Base-by-base conservation (phyloP, 306 rosid genomes). In the Sophora flavescens region DNA sequence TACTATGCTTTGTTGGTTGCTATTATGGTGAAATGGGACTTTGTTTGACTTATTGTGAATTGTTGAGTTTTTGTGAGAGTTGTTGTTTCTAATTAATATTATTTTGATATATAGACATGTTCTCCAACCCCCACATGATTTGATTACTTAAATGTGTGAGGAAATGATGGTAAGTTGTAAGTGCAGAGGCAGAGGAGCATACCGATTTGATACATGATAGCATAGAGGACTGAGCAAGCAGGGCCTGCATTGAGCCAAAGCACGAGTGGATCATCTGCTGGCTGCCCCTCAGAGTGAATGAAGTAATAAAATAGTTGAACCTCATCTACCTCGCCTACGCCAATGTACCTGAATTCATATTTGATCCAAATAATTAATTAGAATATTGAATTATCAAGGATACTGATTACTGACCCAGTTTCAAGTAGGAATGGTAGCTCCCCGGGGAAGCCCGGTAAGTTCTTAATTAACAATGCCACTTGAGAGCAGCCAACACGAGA, bases 261-360 rank as follows among this genome's bases (percentile, higher is more conserved):
- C 62, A 82, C 6, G 18, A 86, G 72, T 56, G 89, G 85, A 59
- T 82, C 83, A 26, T 56, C 22, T 38, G 44, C 32, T 1, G 89
- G 85, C 9, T 7, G 50, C 30, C 17, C 30, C 68, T 80, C 82
- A 0, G 89, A 83, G 52, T 83, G 68, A 0, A 83, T 5, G 67
- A 86, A 86, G 77, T 86, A 83, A 60, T 86, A 86, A 63, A 86
- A 86, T 9, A 86, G 60, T 30, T 83, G 85, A 53, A 73, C 64
- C 16, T 83, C 75, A 6, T 86, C 84, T 6, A 1, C 1, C 8
- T 86, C 75, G 3, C 85, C 89, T 6, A 80, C 86, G 2, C 78
- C 85, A 11, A 77, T 77, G 38, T 86, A 86, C 77, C 87, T 83
- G 51, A 63, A 3, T 61, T 66, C 4, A 26, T 47, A 30, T 8